Conservation (phyloP, 805 yeast species). For the Saccharomycopsis amapae region DNA sequence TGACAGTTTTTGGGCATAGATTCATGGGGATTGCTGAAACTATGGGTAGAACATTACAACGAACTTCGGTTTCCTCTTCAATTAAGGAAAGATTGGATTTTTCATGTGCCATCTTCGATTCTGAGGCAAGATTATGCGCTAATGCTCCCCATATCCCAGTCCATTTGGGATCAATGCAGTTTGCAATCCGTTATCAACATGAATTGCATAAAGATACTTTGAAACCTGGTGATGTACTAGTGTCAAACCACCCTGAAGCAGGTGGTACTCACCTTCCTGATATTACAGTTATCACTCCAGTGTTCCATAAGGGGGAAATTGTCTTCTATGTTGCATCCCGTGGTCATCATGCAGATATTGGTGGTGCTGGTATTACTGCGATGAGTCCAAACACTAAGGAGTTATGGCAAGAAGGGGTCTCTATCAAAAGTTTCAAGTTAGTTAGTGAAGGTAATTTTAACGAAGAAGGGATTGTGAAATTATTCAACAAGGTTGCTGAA, state of each 20-base stretch:
- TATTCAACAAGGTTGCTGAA: slow-evolving; percentile 43
- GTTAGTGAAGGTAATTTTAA: slow-evolving; percentile 44
- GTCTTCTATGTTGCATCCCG: slow-evolving; percentile 50
- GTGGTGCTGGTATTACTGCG: slow-evolving; percentile 53
- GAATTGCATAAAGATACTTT: slow-evolving; percentile 34
- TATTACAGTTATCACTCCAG: slow-evolving; percentile 53
- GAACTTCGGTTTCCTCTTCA: slow-evolving; percentile 38
- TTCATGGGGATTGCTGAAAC: slow-evolving; percentile 46
- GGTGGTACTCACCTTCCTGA: slow-evolving; percentile 46
- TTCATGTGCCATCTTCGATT: slow-evolving; percentile 42
- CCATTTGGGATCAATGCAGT: slow-evolving; percentile 42
- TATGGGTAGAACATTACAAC: slow-evolving; percentile 41
- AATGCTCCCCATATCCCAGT: slow-evolving; percentile 45
- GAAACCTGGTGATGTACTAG: slow-evolving; percentile 37
- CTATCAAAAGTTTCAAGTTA: slow-evolving; percentile 45
- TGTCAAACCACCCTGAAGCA: slow-evolving; percentile 37
- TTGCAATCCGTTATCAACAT: slow-evolving; percentile 33
- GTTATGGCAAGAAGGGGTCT: slow-evolving; percentile 50
- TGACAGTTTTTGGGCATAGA: slow-evolving; percentile 39
- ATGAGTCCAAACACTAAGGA: slow-evolving; percentile 49
- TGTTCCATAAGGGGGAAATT: slow-evolving; percentile 35
- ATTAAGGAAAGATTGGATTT: slow-evolving; percentile 43
- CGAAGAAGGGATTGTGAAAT: slow-evolving; percentile 41
- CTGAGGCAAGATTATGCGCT: slow-evolving; percentile 37
- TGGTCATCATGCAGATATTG: slow-evolving; percentile 59